Base-by-base conservation (phyloP, 805 yeast species). In the Cyberlindnera subsufficiens region DNA sequence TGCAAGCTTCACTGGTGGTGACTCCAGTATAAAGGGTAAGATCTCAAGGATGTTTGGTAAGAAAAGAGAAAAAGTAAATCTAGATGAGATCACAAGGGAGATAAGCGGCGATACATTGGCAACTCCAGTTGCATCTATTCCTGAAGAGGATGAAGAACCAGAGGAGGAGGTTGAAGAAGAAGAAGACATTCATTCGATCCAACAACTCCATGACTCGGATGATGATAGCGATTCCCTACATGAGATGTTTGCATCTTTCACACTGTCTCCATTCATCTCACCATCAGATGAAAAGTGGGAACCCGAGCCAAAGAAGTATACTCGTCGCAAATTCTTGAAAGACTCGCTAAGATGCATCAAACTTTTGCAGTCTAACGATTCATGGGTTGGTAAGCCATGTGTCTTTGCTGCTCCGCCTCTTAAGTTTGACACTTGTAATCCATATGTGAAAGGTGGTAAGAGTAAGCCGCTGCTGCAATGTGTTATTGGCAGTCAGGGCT, bases 281-380 rank as follows among this genome's bases (percentile, higher is more conserved):
- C 14, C 42, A 16, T 18, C 15, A 4, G 47, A 47, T 22, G 41
- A 40, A 16, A 52, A 77, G 51, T 79, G 84, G 83, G 55, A 51
- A 6, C 84, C 83, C 2, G 53, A 59, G 10, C 63, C 62, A 13
- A 69, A 68, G 44, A 44, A 53, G 17, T 52, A 58, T 20, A 52
- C 70, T 3, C 58, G 65, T 38, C 61, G 70, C 27, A 74, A 72
- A 45, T 66, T 64, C 46, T 64, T 73, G 35, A 67, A 74, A 37
- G 78, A 78, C 54, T 71, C 80, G 15, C 55, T 78, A 30, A 69
- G 82, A 38, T 79, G 86, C 49, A 74, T 79, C 20, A 74, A 69
- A 50, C 74, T 81, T 3, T 63, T 79, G 41, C 64, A 71, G 1
- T 66, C 66, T 46, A 77, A 73, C 36, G 80, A 77, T 35, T 50